Conservation (phyloP, 2,329 filamentous ascomycete species). For the Exophiala viscosa region DNA sequence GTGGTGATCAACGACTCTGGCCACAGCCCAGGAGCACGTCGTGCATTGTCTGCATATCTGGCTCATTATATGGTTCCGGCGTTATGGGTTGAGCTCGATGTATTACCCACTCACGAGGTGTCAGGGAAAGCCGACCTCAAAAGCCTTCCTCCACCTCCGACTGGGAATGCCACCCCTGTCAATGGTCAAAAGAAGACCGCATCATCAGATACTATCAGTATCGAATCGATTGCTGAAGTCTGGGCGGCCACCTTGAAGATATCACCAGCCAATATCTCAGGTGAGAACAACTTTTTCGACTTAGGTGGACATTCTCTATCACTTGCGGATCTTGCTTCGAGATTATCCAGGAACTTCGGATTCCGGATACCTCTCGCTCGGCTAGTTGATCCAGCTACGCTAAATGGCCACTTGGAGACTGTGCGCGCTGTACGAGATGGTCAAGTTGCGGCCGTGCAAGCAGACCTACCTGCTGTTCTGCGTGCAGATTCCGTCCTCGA, state of each 20-base stretch:
- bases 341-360: conserved; percentile 65
- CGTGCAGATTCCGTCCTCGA: conserved; percentile 64
- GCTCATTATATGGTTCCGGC: conserved; percentile 82
- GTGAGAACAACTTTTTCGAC: conserved; percentile 75
- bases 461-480: conserved; percentile 67
- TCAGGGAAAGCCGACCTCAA: conserved; percentile 77
- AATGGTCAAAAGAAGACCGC: conserved; percentile 43
- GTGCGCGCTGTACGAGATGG: conserved; percentile 69
- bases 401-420: conserved; percentile 68
- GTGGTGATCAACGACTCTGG: conserved; percentile 67
- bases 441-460: conserved; percentile 69
- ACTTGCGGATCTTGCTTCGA: conserved; percentile 71
- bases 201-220: conserved; percentile 61
- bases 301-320: conserved; percentile 74
- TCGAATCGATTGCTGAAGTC: conserved; percentile 64
- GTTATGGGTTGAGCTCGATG: conserved; percentile 69
- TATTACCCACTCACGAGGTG: conserved; percentile 70
- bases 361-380: conserved; percentile 69
- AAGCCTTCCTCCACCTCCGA: conserved; percentile 62
- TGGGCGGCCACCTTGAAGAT: conserved; percentile 70
- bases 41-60: conserved; percentile 61
- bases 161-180: conserved; percentile 39
- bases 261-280: conserved; percentile 58
- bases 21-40: conserved; percentile 66
- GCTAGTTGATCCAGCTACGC: conserved; percentile 67